Base-by-base conservation (phyloP, 805 yeast species). In the Wickerhamia fluorescens region DNA sequence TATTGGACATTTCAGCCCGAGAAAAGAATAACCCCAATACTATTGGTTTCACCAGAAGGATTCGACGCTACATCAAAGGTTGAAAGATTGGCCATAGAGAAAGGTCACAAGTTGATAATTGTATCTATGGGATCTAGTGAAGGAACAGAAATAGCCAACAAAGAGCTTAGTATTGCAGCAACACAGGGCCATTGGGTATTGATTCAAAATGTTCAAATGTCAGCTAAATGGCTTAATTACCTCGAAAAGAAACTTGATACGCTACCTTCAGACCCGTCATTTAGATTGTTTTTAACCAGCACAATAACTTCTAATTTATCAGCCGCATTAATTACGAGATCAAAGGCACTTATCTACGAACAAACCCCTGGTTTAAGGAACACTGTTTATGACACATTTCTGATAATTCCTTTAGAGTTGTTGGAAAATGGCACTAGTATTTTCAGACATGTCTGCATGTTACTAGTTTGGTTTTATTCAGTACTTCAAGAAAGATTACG, bases 61-160 rank as follows among this genome's bases (percentile, higher is more conserved):
- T 66, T 58, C 35, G 96, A 88, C 51, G 77, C 89, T 0, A 69
- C 81, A 0, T 61, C 61, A 31, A 66, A 59, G 30, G 60, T 87
- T 3, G 61, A 61, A 18, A 49, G 53, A 18, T 34, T 71, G 5
- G 76, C 85, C 0, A 40, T 43, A 2, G 20, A 36, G 1, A 10
- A 21, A 1, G 44, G 46, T 0, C 37, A 40, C 6, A 41, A 51
- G 2, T 44, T 77, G 19, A 47, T 44, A 0, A 50, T 66, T 1
- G 66, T 83, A 21, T 72, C 95, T 0, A 64, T 88, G 72, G 96
- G 95, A 0, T 73, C 94, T 0, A 47, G 51, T 14, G 94, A 85
- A 50, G 78, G 83, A 7, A 50, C 62, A 2, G 68, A 59, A 3
- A 54, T 63, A 23, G 88, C 89, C 0, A 71, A 69, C 14, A 54